phyloP scores from a whole-genome alignment of 192 early-diverging fungal genomes.

The Allomyces javanicus region DNA sequence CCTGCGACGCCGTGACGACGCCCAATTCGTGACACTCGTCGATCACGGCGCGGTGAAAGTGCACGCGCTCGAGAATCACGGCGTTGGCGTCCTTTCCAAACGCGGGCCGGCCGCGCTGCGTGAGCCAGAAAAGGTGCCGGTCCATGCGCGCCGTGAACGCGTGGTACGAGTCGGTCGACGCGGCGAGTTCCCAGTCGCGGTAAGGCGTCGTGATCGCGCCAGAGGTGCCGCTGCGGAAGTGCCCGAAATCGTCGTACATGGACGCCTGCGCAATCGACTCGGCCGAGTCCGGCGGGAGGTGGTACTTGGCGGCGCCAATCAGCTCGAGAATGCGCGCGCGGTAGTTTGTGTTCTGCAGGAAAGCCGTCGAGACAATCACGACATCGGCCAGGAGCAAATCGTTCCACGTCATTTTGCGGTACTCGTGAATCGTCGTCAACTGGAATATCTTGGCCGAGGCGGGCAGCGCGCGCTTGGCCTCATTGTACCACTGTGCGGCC shows the following conservation, averaged over 20 bases:
- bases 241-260: background rate
- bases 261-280: background rate
- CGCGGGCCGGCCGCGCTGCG: background rate
- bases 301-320: background rate
- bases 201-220: too few relatives aligned
- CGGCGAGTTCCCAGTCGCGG: background rate
- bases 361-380: background rate
- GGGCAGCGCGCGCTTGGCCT: background rate
- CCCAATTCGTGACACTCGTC: background rate
- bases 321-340: background rate
- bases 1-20: background rate
- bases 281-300: background rate
- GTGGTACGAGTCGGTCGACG: background rate
- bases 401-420: background rate
- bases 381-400: background rate
- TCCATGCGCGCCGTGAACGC: background rate
- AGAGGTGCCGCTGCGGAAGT: too few relatives aligned
- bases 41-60: background rate
- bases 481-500: too few relatives aligned
- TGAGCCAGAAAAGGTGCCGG: background rate
- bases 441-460: background rate
- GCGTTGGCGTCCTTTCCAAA: background rate
- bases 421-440: background rate
- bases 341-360: background rate
- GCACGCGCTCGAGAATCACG: too few relatives aligned